Percentiles rank a stretch among this genome's conserved stretches.
Evolutionary conservation across 768 basidiomycete species (phyloP).

Genomic region (Rossbeevera mucosa): DNA sequence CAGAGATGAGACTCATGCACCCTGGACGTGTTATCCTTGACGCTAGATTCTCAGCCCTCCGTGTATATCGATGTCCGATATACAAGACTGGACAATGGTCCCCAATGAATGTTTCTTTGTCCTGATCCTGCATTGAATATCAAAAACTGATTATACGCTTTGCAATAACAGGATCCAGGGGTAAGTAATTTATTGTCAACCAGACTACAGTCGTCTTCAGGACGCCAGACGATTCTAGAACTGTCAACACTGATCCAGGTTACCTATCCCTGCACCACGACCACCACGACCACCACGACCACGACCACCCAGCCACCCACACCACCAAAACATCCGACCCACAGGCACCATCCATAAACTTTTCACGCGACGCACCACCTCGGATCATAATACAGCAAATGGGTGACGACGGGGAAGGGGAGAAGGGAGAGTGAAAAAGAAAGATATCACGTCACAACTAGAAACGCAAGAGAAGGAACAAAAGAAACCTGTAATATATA

Average conservation of each 20-base stretch:
- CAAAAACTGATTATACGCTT: background rate
- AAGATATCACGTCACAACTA: slow-evolving; percentile 21
- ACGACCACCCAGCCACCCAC: slow-evolving; percentile 1
- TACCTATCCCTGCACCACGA: slow-evolving; percentile 6
- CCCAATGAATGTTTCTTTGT: background rate
- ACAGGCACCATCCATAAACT: slow-evolving; percentile 13
- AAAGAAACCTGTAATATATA: slow-evolving; percentile 32
- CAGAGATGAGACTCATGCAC: no score
- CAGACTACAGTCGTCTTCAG: slow-evolving; percentile 6
- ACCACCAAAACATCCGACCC: slow-evolving; percentile 12
- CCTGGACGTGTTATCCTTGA: no score
- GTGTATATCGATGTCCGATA: background rate
- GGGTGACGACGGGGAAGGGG: background rate
- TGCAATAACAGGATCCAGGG: background rate
- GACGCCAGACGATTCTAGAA: slow-evolving; percentile 2
- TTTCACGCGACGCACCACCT: slow-evolving; percentile 12
- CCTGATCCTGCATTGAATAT: background rate
- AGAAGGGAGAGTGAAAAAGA: slow-evolving; percentile 1
- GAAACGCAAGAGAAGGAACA: slow-evolving; percentile 7
- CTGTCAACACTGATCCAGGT: slow-evolving; percentile 1
- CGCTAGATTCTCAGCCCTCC: no score
- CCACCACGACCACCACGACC: background rate
- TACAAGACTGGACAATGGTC: background rate
- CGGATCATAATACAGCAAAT: slow-evolving; percentile 16
- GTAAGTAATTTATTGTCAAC: slow-evolving; percentile 9